Percentiles rank a stretch among this genome's conserved stretches.
Conservation (phyloP, 345 rosid species). For the Erodium maritimum region DNA sequence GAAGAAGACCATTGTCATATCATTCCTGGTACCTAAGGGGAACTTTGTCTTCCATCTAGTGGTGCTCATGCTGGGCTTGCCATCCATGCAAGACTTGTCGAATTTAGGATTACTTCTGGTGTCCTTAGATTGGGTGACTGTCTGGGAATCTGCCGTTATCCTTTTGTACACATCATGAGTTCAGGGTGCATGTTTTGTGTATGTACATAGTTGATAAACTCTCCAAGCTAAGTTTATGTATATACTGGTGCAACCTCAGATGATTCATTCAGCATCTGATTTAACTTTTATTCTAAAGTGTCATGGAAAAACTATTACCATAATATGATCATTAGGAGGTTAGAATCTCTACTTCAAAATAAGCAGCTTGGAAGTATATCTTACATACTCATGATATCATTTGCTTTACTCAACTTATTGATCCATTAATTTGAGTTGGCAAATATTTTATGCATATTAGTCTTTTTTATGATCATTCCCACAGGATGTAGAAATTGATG, state of each 20-base stretch:
- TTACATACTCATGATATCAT: neutral
- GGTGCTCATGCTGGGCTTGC: neutral
- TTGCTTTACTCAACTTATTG: neutral
- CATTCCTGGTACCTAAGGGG: neutral
- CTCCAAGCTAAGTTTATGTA: neutral
- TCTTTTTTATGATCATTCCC: slow-evolving; percentile 10
- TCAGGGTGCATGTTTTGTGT: neutral
- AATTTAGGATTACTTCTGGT: neutral
- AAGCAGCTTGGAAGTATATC: too few relatives aligned
- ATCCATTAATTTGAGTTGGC: slow-evolving; percentile 5
- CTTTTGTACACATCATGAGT: neutral
- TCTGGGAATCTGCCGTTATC: neutral
- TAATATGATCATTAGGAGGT: neutral
- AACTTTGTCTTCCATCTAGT: neutral
- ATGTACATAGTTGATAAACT: neutral
- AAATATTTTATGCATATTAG: neutral
- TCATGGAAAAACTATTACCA: neutral
- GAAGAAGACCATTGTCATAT: neutral
- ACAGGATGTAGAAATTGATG: slow-evolving; percentile 92
- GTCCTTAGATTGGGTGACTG: neutral
- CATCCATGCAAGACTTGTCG: neutral
- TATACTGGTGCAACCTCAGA: neutral
- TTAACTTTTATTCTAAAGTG: too few relatives aligned
- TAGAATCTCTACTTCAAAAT: too few relatives aligned
- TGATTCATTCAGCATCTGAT: neutral